Base-by-base conservation (phyloP, 1,284 basidiomycete genomes). In the Peniophora sp. region DNA sequence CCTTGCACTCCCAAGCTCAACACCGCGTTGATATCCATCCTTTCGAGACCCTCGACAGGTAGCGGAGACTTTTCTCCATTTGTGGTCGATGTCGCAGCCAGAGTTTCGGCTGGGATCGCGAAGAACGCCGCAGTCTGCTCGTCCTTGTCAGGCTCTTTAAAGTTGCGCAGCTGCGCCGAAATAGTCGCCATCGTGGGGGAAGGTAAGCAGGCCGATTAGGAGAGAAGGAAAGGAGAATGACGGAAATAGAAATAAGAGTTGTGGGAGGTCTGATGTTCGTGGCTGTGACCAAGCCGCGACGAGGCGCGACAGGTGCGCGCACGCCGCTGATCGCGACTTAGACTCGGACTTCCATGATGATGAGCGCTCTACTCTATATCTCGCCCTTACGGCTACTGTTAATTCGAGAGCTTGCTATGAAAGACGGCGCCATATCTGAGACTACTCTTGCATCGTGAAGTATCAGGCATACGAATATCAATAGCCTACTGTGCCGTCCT, bases 1-100 rank as follows among this genome's bases (percentile, higher is more conserved):
- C 85, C 90, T 56, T 92, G 75, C 35, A 73, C 73, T 43, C 78
- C 81, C n/a, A 97, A 73, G 62, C 83, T 91, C 53, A 97, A 72
- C 32, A 96, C 89, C 14, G 93, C 92, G 60, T 86, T 93, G 58
- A 97, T 93, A 56, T 97, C 93, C 80, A 92, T 89, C 66, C 77
- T 81, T 64, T 86, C 83, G n/a, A 69, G 61, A 54, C 77, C 73
- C 55, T 68, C 50, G 47, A 2, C 56, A 57, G 59, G 53, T 47
- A 41, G 55, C 56, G 36, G 54, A 58, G 50, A 55, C 62, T 59
- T 65, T 63, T 47, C 57, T 32, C 27, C 27, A 32, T 32, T 32
- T 5, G 27, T 12, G 12, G 5, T 12, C 12, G 27, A 32, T 32
- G 27, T 5, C 27, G 27, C 12, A 41, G 16, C 38, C n/a, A 17